These are phyloP conservation scores for Lyophyllum atratum DNA, from an alignment of 768 basidiomycete species.

Conservation along the genomic window DNA sequence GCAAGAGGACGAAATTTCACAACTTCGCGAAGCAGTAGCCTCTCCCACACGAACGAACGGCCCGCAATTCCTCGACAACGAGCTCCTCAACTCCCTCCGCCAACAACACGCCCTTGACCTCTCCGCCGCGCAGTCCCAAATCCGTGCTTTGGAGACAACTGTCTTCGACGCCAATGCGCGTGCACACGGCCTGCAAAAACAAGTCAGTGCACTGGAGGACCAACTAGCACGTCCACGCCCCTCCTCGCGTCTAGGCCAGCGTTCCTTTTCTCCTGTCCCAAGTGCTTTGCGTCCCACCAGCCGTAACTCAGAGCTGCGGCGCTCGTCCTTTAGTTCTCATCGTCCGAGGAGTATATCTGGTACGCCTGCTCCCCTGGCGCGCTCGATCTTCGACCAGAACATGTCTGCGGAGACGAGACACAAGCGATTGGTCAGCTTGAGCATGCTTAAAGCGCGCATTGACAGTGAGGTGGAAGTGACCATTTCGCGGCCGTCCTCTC, in stretches of 20 bases:
- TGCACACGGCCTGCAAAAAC: conserved; percentile 68
- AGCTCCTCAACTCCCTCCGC: conserved; percentile 67
- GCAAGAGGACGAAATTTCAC: conserved; percentile 70
- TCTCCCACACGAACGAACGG: conserved; percentile 39
- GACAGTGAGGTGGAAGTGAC: conserved; percentile 69
- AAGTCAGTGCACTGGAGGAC: conserved; percentile 64
- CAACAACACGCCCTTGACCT: conserved; percentile 83
- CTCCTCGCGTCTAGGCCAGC: conserved; percentile 40
- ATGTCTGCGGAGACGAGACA: conserved; percentile 77
- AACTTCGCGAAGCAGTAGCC: conserved; percentile 48
- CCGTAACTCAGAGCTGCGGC: conserved; percentile 37
- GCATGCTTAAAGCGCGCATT: conserved; percentile 90
- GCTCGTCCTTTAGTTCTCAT: conserved; percentile 42
- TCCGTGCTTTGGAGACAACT: conserved; percentile 72
- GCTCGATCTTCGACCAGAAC: conserved; percentile 67
- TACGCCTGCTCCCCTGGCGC: conserved; percentile 41
- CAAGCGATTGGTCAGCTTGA: conserved; percentile 80
- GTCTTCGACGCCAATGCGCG: conserved; percentile 74
- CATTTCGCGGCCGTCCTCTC: conserved; percentile 46
- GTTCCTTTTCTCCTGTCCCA: conserved; percentile 48
- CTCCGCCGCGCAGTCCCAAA: conserved; percentile 76
- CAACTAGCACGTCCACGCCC: conserved; percentile 56
- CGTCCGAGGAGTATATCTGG: conserved; percentile 34
- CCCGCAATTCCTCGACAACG: conserved; percentile 66
- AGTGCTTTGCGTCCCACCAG: conserved; percentile 49